These are phyloP conservation scores for Globisporangium megalacanthum DNA, from an alignment of 352 stramenopile genomes.

Conservation along the genomic window DNA sequence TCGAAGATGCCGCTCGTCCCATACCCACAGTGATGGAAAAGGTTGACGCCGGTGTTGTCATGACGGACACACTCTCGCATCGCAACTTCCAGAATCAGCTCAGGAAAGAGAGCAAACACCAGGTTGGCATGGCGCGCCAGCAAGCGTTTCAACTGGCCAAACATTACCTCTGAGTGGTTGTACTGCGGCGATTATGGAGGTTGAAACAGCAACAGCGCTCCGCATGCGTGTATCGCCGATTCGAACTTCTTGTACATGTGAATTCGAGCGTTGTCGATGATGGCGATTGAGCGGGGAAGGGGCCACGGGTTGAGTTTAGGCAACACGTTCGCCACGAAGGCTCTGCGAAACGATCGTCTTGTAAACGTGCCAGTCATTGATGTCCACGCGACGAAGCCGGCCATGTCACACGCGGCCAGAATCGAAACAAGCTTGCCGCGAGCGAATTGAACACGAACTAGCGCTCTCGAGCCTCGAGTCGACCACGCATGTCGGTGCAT, in stretches of 20 bases:
- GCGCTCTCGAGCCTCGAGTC: neutral
- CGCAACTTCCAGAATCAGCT: slow-evolving; percentile 8
- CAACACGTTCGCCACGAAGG: slow-evolving; percentile 2
- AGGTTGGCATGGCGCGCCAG: slow-evolving; percentile 15
- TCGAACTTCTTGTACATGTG: slow-evolving; percentile 22
- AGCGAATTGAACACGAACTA: neutral
- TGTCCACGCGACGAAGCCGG: slow-evolving; percentile 6
- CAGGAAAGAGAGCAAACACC: slow-evolving; percentile 4
- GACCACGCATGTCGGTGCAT: neutral
- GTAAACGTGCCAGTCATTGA: slow-evolving; percentile 5
- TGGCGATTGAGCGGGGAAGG: slow-evolving; percentile 17
- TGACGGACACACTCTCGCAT: slow-evolving; percentile 12
- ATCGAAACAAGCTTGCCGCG: slow-evolving; percentile 11
- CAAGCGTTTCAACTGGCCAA: slow-evolving; percentile 19
- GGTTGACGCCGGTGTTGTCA: neutral
- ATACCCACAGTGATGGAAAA: neutral
- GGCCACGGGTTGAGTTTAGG: slow-evolving; percentile 14
- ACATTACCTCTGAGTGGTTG: slow-evolving; percentile 20
- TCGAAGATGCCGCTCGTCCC: too few relatives aligned
- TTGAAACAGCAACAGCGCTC: slow-evolving; percentile 12
- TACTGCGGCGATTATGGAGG: slow-evolving; percentile 20
- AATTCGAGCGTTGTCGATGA: slow-evolving; percentile 19
- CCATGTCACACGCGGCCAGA: slow-evolving; percentile 9
- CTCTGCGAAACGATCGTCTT: slow-evolving; percentile 1
- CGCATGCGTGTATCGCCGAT: slow-evolving; percentile 8